A percentile compares a stretch with the other conserved stretches of the same genome.
These are phyloP conservation scores for Xylaria multiplex DNA, from an alignment of 2,329 filamentous ascomycete genomes.

Conservation along the genomic window DNA sequence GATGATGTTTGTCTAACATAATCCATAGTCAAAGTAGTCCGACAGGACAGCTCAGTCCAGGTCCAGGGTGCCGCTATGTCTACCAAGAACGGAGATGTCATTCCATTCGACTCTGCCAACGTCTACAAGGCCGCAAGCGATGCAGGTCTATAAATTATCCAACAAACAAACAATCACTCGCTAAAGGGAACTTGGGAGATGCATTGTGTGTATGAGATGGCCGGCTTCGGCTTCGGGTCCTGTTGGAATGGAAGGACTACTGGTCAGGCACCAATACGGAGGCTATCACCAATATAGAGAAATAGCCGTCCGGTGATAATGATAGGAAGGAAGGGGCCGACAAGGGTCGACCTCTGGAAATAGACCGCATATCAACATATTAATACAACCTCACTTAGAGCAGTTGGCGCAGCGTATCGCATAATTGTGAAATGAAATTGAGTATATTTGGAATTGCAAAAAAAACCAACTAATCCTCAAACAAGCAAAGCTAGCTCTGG, in stretches of 20 bases:
- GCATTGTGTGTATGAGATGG: not conserved
- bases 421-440: not conserved
- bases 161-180: not conserved
- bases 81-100: slow-evolving; percentile 56
- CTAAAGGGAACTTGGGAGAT: not conserved
- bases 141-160: slow-evolving; percentile 49
- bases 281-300: slow-evolving; percentile 6
- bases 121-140: slow-evolving; percentile 56
- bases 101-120: slow-evolving; percentile 56
- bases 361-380: slow-evolving; percentile 19
- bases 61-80: slow-evolving; percentile 59
- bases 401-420: slow-evolving; percentile 5
- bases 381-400: slow-evolving; percentile 24
- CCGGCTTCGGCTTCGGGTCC: not conserved
- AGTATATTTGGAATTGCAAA: not conserved
- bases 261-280: not conserved
- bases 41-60: slow-evolving; percentile 45
- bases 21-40: slow-evolving; percentile 48
- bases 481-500: too few relatives aligned
- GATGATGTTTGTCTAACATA: not conserved
- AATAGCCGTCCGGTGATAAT: slow-evolving; percentile 19
- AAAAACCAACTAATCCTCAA: not conserved
- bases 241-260: slow-evolving; percentile 7
- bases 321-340: not conserved
- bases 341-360: not conserved